Evolutionary conservation across 345 rosid species (phyloP).

Genomic region (Gossypium sturtianum): DNA sequence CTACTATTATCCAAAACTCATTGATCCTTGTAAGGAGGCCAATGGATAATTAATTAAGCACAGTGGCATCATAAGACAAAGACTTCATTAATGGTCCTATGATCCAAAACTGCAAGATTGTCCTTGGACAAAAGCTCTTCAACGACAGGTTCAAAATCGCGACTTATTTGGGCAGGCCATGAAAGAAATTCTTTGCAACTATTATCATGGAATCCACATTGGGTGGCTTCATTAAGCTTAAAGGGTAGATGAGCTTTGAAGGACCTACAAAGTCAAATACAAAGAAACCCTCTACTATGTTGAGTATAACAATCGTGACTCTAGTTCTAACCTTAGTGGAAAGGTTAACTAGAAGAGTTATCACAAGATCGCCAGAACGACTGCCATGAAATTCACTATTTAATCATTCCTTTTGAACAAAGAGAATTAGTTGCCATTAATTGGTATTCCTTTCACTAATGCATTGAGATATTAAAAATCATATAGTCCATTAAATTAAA

Average conservation of each 20-base stretch:
- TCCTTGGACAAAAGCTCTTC: constrained; percentile 37
- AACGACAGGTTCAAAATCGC: constrained; percentile 22
- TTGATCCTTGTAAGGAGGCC: constrained; percentile 48
- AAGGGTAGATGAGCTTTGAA: constrained; percentile 34
- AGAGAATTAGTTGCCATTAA: constrained; percentile 1
- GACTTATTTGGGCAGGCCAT: constrained; percentile 52
- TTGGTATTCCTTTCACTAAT: background rate
- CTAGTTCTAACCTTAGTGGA: constrained; percentile 31
- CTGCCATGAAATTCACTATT: constrained; percentile 34
- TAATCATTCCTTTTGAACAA: constrained; percentile 6
- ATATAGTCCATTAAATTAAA: too few relatives aligned
- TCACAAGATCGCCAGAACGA: constrained; percentile 20
- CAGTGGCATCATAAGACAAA: constrained; percentile 45
- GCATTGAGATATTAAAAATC: background rate
- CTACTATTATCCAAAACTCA: constrained; percentile 42
- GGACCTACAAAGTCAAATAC: constrained; percentile 14
- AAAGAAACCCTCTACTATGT: constrained; percentile 39
- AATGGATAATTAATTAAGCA: constrained; percentile 34
- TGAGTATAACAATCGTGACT: constrained; percentile 46
- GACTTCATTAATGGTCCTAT: constrained; percentile 25
- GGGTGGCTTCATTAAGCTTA: constrained; percentile 50
- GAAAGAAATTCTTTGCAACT: constrained; percentile 42
- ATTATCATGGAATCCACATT: constrained; percentile 46
- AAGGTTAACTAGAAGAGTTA: constrained; percentile 51
- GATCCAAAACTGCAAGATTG: constrained; percentile 60